Evolutionary conservation across 192 early-diverging fungal species (phyloP).

Genomic region (Physocladia obscura): DNA sequence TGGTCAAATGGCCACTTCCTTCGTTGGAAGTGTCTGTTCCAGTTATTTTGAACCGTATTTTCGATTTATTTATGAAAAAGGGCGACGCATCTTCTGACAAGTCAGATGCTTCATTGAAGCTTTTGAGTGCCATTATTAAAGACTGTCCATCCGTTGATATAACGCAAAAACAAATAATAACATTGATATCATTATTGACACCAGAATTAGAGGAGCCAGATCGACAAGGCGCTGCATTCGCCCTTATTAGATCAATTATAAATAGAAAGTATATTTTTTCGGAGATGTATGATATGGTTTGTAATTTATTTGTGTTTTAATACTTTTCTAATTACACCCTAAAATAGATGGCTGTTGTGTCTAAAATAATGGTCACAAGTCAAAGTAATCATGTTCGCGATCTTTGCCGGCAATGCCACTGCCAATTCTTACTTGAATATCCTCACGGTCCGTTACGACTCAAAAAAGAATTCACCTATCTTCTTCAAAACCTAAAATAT

Average conservation of each 20-base stretch:
- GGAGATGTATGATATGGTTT: conserved; percentile 92
- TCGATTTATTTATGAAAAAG: conserved; percentile 69
- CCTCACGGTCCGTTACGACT: conserved; percentile 83
- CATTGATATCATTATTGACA: conserved; percentile 73
- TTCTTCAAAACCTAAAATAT: conserved; percentile 89
- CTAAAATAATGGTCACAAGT: conserved; percentile 82
- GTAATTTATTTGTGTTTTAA: no score
- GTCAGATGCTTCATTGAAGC: conserved; percentile 77
- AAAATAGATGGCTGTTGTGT: conserved; percentile 78
- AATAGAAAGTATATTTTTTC: conserved; percentile 79
- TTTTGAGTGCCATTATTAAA: conserved; percentile 79
- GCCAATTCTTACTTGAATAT: conserved; percentile 94
- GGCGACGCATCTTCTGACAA: conserved; percentile 58
- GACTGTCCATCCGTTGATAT: conserved; percentile 70
- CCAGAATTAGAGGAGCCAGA: conserved; percentile 91
- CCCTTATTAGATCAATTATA: conserved; percentile 84
- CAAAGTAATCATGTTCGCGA: conserved; percentile 78
- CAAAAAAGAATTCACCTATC: conserved; percentile 79
- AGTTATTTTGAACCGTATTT: conserved; percentile 74
- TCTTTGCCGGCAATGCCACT: conserved; percentile 74
- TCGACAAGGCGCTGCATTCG: conserved; percentile 75
- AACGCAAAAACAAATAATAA: conserved; percentile 72
- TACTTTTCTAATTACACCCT: no score
- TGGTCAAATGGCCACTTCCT: conserved; percentile 75
- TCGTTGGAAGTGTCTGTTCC: conserved; percentile 65